These are phyloP conservation scores for Aspergillus coremiiformis DNA, from an alignment of 495 filamentous ascomycete species.

Conservation along the genomic window DNA sequence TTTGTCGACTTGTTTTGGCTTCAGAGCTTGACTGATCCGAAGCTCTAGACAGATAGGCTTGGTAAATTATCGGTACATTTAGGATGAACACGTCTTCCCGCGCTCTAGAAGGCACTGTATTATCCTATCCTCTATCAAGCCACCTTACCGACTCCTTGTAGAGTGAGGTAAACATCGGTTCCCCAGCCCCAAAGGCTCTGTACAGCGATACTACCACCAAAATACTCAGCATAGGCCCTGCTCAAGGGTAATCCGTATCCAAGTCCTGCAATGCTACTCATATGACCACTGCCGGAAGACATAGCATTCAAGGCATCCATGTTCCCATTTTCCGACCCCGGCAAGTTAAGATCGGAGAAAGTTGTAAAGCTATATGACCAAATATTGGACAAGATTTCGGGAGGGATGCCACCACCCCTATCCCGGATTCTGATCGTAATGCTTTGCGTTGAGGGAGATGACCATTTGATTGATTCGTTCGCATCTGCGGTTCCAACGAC, in stretches of 20 bases:
- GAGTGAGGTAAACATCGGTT: slow-evolving; percentile 68
- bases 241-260: slow-evolving; percentile 91
- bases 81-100: no score
- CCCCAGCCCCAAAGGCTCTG: slow-evolving; percentile 97
- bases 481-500: slow-evolving; percentile 25
- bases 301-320: slow-evolving; percentile 67
- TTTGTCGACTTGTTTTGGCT: neutral
- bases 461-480: slow-evolving; percentile 31
- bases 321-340: slow-evolving; percentile 34
- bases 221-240: slow-evolving; percentile 94
- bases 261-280: slow-evolving; percentile 78
- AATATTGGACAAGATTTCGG: slow-evolving; percentile 73
- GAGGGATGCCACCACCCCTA: slow-evolving; percentile 83
- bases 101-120: neutral
- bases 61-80: no score
- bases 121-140: neutral
- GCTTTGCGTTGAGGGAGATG: slow-evolving; percentile 58
- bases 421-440: slow-evolving; percentile 95
- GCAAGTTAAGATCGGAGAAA: slow-evolving; percentile 60
- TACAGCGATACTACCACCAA: slow-evolving; percentile 89
- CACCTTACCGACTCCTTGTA: slow-evolving; percentile 78
- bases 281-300: slow-evolving; percentile 56
- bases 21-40: neutral
- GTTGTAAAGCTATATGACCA: slow-evolving; percentile 97
- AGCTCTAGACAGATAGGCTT: neutral